phyloP scores from a whole-genome alignment of 2,329 filamentous ascomycete genomes.

The Phialophora macrospora region DNA sequence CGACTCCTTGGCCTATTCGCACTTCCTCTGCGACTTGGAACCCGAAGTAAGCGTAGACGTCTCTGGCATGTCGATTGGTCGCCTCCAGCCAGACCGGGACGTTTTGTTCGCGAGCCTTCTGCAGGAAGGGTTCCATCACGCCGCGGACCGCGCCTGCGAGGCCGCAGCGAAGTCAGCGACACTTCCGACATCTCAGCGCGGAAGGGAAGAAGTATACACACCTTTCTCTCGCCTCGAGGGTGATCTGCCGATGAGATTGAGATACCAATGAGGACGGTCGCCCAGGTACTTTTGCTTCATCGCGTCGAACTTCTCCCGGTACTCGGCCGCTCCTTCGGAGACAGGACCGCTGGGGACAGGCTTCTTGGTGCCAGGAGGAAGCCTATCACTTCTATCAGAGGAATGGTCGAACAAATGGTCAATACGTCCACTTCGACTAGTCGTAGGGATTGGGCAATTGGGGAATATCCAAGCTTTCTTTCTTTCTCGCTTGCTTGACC shows the following conservation, averaged over 20 bases:
- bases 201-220: neutral
- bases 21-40: constrained; percentile 30
- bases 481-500: neutral
- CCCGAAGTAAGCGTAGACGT: constrained; percentile 36
- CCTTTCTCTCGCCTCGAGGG: constrained; percentile 28
- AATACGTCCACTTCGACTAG: neutral
- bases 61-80: constrained; percentile 30
- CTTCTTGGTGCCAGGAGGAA: constrained; percentile 29
- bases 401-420: neutral
- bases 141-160: constrained; percentile 29
- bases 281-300: constrained; percentile 27
- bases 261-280: constrained; percentile 27
- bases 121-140: constrained; percentile 32
- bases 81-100: constrained; percentile 38
- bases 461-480: neutral
- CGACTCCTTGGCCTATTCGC: constrained; percentile 28
- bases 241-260: constrained; percentile 30
- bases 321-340: constrained; percentile 23
- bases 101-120: constrained; percentile 27
- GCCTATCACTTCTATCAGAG: constrained; percentile 11
- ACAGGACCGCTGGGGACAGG: constrained; percentile 3
- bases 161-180: neutral
- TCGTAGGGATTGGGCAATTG: neutral
- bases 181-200: neutral
- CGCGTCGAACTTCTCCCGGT: constrained; percentile 22